Percentiles rank a stretch among this genome's conserved stretches.
Conservation (phyloP, 179 eudicot genomes). For the Gypsophila paniculata region DNA sequence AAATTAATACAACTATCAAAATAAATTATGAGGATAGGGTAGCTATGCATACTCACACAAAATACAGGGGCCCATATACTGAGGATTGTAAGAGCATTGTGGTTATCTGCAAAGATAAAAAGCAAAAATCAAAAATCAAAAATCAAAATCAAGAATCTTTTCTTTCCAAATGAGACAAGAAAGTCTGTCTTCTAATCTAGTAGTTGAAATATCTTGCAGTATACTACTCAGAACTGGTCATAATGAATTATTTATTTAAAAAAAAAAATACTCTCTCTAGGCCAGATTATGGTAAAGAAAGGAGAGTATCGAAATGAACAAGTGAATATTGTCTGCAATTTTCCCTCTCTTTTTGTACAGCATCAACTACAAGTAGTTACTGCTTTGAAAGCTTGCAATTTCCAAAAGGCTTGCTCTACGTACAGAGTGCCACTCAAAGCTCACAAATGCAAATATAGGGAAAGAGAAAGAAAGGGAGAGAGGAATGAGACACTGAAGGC, state of each 20-base stretch:
- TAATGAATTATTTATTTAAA: not conserved
- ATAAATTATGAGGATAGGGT: not conserved
- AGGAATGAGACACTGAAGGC: not conserved
- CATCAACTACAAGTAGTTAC: not conserved
- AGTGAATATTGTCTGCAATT: not conserved
- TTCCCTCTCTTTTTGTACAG: not conserved
- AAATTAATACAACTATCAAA: not conserved
- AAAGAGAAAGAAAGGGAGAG: not conserved
- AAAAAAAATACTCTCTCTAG: not conserved
- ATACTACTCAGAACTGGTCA: not conserved
- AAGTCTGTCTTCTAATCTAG: not conserved
- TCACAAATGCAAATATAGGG: not conserved
- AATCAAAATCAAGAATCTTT: not conserved
- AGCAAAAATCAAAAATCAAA: conserved; percentile 4
- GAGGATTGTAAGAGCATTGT: conserved; percentile 77
- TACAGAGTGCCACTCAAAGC: not conserved
- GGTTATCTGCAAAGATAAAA: conserved; percentile 65
- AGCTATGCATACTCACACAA: conserved; percentile 57
- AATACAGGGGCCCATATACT: conserved; percentile 93
- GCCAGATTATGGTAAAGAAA: not conserved
- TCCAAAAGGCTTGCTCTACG: not conserved
- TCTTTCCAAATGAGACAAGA: not conserved
- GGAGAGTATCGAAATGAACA: conserved; percentile 1
- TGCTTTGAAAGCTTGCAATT: not conserved
- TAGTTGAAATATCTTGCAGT: not conserved